phyloP scores from a whole-genome alignment of 441 rosid genomes.

The Pelargonium cotyledonis region DNA sequence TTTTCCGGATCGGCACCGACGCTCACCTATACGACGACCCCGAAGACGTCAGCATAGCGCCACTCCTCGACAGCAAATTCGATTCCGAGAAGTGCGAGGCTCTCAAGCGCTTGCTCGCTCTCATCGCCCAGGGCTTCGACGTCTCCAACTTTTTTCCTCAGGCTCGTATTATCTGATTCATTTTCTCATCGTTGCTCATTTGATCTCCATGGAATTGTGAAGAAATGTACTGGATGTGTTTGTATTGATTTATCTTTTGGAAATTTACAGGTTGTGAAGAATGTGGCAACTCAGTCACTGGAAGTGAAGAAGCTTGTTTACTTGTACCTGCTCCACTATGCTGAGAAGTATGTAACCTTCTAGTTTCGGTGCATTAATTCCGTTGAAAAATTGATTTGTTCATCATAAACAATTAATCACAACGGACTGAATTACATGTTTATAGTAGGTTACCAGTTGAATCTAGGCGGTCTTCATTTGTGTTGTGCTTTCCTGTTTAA shows the following conservation, averaged over 20 bases:
- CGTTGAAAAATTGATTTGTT: not conserved
- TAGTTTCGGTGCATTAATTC: constrained; percentile 4
- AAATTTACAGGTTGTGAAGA: constrained; percentile 71
- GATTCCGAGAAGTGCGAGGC: constrained; percentile 96
- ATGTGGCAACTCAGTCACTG: constrained; percentile 80
- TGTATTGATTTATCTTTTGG: not conserved
- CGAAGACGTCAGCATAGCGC: constrained; percentile 76
- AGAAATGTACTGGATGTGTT: not conserved
- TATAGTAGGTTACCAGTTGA: not conserved
- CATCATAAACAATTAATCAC: too few relatives aligned
- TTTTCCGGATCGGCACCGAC: constrained; percentile 81
- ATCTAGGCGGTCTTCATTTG: not conserved
- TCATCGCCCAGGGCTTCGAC: constrained; percentile 86
- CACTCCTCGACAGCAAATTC: constrained; percentile 80
- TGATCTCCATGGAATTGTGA: not conserved
- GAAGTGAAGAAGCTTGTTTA: constrained; percentile 95
- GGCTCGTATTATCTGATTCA: constrained; percentile 28
- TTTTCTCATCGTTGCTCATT: not conserved
- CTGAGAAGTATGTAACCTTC: constrained; percentile 61
- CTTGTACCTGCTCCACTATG: constrained; percentile 88
- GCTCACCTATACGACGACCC: constrained; percentile 97
- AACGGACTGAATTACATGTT: too few relatives aligned
- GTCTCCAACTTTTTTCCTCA: constrained; percentile 97
- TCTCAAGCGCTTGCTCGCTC: constrained; percentile 89
- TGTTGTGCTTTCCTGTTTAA: not conserved